Percentiles rank a stretch among this genome's conserved stretches.
Evolutionary conservation across 2,329 filamentous ascomycete species (phyloP).

Genomic region (Coniosporium tulheliwenetii): DNA sequence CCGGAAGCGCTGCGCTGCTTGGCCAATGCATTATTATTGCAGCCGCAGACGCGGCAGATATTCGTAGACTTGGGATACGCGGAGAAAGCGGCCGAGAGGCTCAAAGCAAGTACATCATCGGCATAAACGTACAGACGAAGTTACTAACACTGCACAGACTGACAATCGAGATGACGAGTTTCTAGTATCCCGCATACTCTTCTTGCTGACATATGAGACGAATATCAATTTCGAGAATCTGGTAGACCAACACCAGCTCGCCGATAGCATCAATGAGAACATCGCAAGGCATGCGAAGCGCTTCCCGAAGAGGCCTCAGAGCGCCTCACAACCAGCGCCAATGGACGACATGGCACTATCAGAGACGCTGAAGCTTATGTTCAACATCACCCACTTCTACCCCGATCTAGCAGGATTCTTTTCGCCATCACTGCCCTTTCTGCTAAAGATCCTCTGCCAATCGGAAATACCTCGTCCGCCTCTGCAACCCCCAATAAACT

Average conservation of each 20-base stretch:
- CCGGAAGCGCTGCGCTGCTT: slow-evolving; percentile 67
- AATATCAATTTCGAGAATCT: slow-evolving; percentile 50
- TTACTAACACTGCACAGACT: slow-evolving; percentile 23
- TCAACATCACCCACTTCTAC: slow-evolving; percentile 70
- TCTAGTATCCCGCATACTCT: slow-evolving; percentile 61
- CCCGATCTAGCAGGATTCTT: slow-evolving; percentile 47
- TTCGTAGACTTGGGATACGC: slow-evolving; percentile 58
- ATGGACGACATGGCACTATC: slow-evolving; percentile 68
- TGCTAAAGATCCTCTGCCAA: slow-evolving; percentile 53
- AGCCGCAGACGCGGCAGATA: slow-evolving; percentile 50
- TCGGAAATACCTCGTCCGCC: slow-evolving; percentile 47
- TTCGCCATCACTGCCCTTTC: slow-evolving; percentile 48
- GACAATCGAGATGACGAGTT: slow-evolving; percentile 77
- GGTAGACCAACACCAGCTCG: slow-evolving; percentile 50
- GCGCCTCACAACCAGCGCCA: slow-evolving; percentile 25
- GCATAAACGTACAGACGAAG: background rate
- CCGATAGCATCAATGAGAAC: slow-evolving; percentile 52
- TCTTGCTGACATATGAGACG: slow-evolving; percentile 65
- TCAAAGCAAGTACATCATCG: slow-evolving; percentile 35
- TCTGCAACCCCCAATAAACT: slow-evolving; percentile 55
- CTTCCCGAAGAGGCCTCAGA: slow-evolving; percentile 25
- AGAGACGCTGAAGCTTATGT: slow-evolving; percentile 76
- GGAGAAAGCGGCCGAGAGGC: slow-evolving; percentile 49
- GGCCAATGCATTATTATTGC: slow-evolving; percentile 68
- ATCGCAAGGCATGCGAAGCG: slow-evolving; percentile 49